Percentiles rank a stretch among this genome's conserved stretches.
These are phyloP conservation scores for Mitragyna speciosa DNA, from an alignment of 257 asterid species.

Conservation along the genomic window DNA sequence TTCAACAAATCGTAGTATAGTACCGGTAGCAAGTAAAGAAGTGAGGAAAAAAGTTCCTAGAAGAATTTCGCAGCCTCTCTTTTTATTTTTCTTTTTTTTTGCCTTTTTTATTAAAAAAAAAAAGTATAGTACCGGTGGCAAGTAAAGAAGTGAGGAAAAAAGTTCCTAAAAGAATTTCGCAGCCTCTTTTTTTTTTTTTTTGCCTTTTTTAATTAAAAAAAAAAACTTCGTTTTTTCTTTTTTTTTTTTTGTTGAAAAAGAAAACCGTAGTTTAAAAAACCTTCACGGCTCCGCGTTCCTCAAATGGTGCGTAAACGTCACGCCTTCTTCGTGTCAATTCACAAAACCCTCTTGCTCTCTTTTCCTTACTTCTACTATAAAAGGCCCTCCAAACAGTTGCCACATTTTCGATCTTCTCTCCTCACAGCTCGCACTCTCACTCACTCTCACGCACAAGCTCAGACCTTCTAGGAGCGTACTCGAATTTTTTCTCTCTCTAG, in stretches of 20 bases:
- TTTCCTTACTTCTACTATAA: too few relatives aligned
- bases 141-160: too few relatives aligned
- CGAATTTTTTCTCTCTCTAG: not conserved
- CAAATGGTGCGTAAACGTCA: slow-evolving; percentile 14
- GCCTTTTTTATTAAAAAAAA: not conserved
- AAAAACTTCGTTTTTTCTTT: too few relatives aligned
- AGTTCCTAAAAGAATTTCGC: too few relatives aligned
- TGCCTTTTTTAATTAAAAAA: too few relatives aligned
- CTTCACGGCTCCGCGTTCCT: not conserved
- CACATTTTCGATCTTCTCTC: too few relatives aligned
- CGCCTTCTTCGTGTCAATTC: not conserved
- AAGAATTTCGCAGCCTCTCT: not conserved
- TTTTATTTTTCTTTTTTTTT: too few relatives aligned
- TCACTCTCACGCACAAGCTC: not conserved
- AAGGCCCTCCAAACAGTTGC: too few relatives aligned
- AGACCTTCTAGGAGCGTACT: not conserved
- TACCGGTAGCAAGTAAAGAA: not conserved
- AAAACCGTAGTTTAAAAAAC: not conserved
- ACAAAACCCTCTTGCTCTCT: too few relatives aligned
- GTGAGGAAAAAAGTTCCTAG: not conserved
- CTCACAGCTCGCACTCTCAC: not conserved
- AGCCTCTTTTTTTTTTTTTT: too few relatives aligned
- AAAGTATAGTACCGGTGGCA: too few relatives aligned
- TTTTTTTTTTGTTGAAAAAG: too few relatives aligned
- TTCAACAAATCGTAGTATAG: not conserved